Base-by-base conservation (phyloP, 371 early-diverging fungal species). In the Antonospora locustae region DNA sequence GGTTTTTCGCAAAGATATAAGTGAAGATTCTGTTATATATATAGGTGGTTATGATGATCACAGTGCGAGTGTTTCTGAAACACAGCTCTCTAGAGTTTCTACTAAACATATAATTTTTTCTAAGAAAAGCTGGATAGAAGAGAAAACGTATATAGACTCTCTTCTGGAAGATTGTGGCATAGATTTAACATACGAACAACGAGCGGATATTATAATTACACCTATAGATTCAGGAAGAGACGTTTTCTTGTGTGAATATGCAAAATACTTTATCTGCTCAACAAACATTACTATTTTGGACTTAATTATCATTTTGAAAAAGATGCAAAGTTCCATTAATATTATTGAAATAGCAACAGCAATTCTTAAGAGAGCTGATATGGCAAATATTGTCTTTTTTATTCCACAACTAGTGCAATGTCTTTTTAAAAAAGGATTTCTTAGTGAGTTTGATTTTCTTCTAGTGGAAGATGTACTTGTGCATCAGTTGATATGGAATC, bases 401-500 rank as follows among this genome's bases (percentile, higher is more conserved):
- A 81, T 93, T 1, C 97, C 97, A 1, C 97, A 96, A 74, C 79
- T 95, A 61, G 96, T 96, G 0, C 97, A 96, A 75, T 84, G 90
- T 1, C 74, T 96, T 14, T 85, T 91, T 19, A 77, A 85, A 60
- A 90, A 93, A 62, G 70, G 70, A 1, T 63, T 77, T 12, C 58
- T 46, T 46, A 51, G 50, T 16, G 43, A 51, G 12, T 48, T 44
- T 3, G 51, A 51, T 24, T 51, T 57, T n/a, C 27, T 45, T 38
- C 36, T 58, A 11, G 40, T 50, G 19, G 40, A 57, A 24, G 34
- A 47, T 14, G 46, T 86, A 25, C 93, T 94, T 78, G 86, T 91
- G 2, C 97, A 96, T 72, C 92, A 94, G 71, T 88, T 96, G 44
- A 90, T 96, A 41, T 96, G 97, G 97, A 95, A 96, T 68, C 90